Base-by-base conservation (phyloP, 768 basidiomycete genomes). In the Pleurotus ostreatus region DNA sequence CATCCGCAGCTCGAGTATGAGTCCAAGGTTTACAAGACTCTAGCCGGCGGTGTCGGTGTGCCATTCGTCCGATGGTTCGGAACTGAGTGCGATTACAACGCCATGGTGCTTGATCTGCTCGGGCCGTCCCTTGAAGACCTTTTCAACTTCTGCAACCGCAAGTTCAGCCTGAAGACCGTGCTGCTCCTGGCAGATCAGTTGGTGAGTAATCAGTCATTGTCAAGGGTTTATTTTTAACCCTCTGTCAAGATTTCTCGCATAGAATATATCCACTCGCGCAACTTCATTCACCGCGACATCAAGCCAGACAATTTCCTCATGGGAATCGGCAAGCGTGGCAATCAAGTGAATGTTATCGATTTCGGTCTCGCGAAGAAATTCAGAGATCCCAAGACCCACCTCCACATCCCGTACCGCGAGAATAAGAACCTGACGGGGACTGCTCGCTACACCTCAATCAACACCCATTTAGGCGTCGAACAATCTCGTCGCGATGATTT, bases 1-100 rank as follows among this genome's bases (percentile, higher is more conserved):
- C 97, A 99, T 64, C 97, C 97, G n/a, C 97, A 99, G 75, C 89
- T 99, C 66, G 97, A 99, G 72, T 99, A 99, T 69, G 96, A 99
- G 75, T 89, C 88, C 62, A 90, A 91, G 72, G 90, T 92, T 47
- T 89, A 88, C 77, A 98, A 98, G 85, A 94, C 93, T n/a, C 85
- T 99, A 49, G 96, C 97, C 16, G 97, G 97, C 56, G 97, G 97
- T 62, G 97, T 99, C 56, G 97, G 97, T 52, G 94, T 99, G 9
- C 97, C 97, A 6, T 99, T 99, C 63, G 97, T 99, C 56, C 78
- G 97, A 65, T 99, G 90, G 89, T 92, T 88, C 63, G 89, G 89
- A 20, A 92, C 89, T 43, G 89, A 99, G 73, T 99, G 97, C 73
- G 96, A 99, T 71, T 99, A 98, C 81, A 98, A 98, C 58, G 97